Conservation (phyloP, 2,329 filamentous ascomycete species). For the Stachybotrys elegans region DNA sequence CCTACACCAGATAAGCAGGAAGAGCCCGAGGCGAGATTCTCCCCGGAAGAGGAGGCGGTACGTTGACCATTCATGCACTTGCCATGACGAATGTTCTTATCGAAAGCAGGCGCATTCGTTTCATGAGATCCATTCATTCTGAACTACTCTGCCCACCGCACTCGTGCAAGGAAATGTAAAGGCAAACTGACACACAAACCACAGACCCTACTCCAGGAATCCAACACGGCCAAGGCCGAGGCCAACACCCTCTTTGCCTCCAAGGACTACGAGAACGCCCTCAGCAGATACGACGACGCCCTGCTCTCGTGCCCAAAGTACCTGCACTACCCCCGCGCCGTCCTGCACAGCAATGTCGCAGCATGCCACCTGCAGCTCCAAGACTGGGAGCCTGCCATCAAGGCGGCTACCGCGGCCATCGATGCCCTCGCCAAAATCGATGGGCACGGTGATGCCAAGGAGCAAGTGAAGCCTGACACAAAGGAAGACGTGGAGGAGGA, state of each 20-base stretch:
- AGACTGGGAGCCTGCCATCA: slow-evolving; percentile 80
- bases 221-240: slow-evolving; percentile 65
- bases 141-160: not conserved
- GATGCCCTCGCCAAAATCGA: slow-evolving; percentile 64
- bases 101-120: not conserved
- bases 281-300: slow-evolving; percentile 78
- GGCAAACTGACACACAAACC: not conserved
- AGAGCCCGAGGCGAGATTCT: slow-evolving; percentile 36
- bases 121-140: not conserved
- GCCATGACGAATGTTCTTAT: not conserved
- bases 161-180: too few relatives aligned
- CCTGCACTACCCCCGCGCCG: slow-evolving; percentile 81
- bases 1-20: too few relatives aligned
- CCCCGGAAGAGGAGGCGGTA: slow-evolving; percentile 54
- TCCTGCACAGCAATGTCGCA: slow-evolving; percentile 82
- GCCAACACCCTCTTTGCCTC: slow-evolving; percentile 78
- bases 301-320: slow-evolving; percentile 75
- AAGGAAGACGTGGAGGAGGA: slow-evolving; percentile 47
- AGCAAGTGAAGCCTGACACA: slow-evolving; percentile 38
- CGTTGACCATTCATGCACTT: slow-evolving; percentile 14
- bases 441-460: slow-evolving; percentile 15
- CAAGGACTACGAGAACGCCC: slow-evolving; percentile 68
- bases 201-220: slow-evolving; percentile 64
- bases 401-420: slow-evolving; percentile 66
- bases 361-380: slow-evolving; percentile 82